Evolutionary conservation across 2,329 filamentous ascomycete genomes (phyloP), one percentile per base, ranked within the genome.

Genomic region (Neofusicoccum kwambonambiense): DNA sequence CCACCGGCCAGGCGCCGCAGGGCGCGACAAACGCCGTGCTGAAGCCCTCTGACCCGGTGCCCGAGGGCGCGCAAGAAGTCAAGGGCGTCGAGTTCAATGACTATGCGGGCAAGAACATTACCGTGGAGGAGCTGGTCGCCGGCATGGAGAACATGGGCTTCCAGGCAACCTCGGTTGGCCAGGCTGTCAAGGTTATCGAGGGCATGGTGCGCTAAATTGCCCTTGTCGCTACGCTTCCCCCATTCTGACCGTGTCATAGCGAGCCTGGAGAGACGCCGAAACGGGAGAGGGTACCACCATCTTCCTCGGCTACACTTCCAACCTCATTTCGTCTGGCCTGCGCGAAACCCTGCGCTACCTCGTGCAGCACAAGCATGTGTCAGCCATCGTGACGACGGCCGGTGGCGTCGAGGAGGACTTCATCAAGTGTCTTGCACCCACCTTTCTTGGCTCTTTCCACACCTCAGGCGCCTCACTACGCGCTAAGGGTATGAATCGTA

Each of bases 391-490:
- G 67, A 97, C 95, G 27, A 97, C 95, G 0, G 95, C 95, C 0
- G 95, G 95, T 50, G 95, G 95, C 57, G 87, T 99, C 61, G 95
- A 99, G 78, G 95, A 99, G 77, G 95, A 99, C 78, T 89, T 99
- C 65, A 99, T 99, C 84, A 99, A 99, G 81, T 99, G 95, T 72
- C 88, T 99, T 2, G 95, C 90, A 11, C 89, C 92, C 61, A 99
- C 95, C 0, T 99, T 97, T 78, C 88, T 98, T 74, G 92, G 92
- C 50, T 89, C 91, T 1, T 99, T 98, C 79, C 87, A 85, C 60
- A 89, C 91, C 0, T 80, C 85, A 0, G 95, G 95, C 13, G 89
- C 90, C 8, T 86, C 87, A 1, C 85, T 99, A 22, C 91, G 95
- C 44, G 85, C 88, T 67, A 90, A 92, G 75, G 95, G 95, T 9